Conservation (phyloP, 2,329 filamentous ascomycete genomes). For the Cadophora gregata region DNA sequence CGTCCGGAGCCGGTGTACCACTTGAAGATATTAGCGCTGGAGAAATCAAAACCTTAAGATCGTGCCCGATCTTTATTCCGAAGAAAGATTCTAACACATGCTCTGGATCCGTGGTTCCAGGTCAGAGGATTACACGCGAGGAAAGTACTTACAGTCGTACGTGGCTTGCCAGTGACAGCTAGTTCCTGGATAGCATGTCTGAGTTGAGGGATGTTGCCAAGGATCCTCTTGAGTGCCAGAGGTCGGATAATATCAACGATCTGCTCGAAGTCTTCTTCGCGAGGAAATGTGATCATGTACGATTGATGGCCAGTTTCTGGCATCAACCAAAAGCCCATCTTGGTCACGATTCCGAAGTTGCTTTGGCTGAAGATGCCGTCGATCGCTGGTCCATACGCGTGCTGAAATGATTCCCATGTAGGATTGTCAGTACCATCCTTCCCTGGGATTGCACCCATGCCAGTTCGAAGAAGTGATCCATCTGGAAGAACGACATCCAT, state of each 20-base stretch:
- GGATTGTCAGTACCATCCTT: slow-evolving; percentile 46
- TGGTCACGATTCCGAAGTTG: slow-evolving; percentile 59
- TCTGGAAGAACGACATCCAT: slow-evolving; percentile 53
- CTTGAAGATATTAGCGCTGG: no score
- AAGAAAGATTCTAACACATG: no score
- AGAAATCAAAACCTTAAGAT: no score
- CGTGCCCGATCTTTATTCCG: no score
- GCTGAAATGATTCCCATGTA: slow-evolving; percentile 49
- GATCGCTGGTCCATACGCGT: slow-evolving; percentile 49
- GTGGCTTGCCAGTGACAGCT: slow-evolving; percentile 42
- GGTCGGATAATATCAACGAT: slow-evolving; percentile 54
- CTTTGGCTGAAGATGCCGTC: slow-evolving; percentile 58
- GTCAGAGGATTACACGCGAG: no score
- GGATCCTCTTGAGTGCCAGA: slow-evolving; percentile 38
- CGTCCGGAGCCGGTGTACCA: slow-evolving; percentile 39
- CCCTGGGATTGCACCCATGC: slow-evolving; percentile 53
- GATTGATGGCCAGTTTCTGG: slow-evolving; percentile 55
- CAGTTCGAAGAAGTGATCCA: slow-evolving; percentile 52
- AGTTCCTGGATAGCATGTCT: slow-evolving; percentile 43
- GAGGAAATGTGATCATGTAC: slow-evolving; percentile 52
- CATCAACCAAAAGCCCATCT: slow-evolving; percentile 62
- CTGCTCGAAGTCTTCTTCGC: slow-evolving; percentile 55
- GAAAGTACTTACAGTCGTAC: no score
- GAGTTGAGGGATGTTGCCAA: slow-evolving; percentile 44
- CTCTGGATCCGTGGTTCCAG: no score